phyloP scores from a whole-genome alignment of 2,329 filamentous ascomycete species.

The Teratosphaeria viscida region DNA sequence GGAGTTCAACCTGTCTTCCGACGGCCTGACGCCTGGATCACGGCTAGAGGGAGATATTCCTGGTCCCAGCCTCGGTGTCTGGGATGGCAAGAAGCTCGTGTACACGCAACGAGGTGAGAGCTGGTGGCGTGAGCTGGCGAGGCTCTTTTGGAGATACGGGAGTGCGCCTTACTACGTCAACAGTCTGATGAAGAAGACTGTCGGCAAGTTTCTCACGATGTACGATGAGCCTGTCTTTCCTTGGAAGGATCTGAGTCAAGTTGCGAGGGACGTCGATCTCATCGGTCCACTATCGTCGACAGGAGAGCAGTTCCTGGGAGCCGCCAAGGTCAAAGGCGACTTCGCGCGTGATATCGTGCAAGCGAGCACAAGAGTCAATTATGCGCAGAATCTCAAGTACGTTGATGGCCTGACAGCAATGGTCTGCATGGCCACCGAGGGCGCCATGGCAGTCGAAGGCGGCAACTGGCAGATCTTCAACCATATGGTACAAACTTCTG shows the following conservation, averaged over 20 bases:
- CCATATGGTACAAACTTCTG: constrained; percentile 60
- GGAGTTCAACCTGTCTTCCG: constrained; percentile 57
- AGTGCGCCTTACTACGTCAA: constrained; percentile 63
- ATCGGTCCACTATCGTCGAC: constrained; percentile 46
- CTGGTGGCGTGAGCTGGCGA: constrained; percentile 70
- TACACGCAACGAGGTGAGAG: constrained; percentile 51
- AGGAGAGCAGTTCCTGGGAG: constrained; percentile 59
- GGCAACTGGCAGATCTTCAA: constrained; percentile 95
- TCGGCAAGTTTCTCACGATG: constrained; percentile 65
- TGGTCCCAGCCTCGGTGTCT: constrained; percentile 59
- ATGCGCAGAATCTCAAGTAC: constrained; percentile 73
- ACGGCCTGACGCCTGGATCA: constrained; percentile 4
- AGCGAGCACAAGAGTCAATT: constrained; percentile 86
- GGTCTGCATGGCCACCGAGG: constrained; percentile 83
- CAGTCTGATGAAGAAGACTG: constrained; percentile 58
- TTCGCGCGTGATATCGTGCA: constrained; percentile 80
- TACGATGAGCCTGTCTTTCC: constrained; percentile 79
- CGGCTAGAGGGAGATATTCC: constrained; percentile 26
- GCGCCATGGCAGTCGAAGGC: constrained; percentile 65
- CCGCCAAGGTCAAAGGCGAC: constrained; percentile 53
- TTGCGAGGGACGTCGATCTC: constrained; percentile 57
- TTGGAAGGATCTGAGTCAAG: constrained; percentile 63
- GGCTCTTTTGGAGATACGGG: constrained; percentile 79
- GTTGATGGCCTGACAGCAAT: constrained; percentile 87
- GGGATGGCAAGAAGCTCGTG: constrained; percentile 70